A percentile compares a stretch with the other conserved stretches of the same genome.
Evolutionary conservation across 495 filamentous ascomycete species (phyloP).

Genomic region (Lineolata rhizophorae): DNA sequence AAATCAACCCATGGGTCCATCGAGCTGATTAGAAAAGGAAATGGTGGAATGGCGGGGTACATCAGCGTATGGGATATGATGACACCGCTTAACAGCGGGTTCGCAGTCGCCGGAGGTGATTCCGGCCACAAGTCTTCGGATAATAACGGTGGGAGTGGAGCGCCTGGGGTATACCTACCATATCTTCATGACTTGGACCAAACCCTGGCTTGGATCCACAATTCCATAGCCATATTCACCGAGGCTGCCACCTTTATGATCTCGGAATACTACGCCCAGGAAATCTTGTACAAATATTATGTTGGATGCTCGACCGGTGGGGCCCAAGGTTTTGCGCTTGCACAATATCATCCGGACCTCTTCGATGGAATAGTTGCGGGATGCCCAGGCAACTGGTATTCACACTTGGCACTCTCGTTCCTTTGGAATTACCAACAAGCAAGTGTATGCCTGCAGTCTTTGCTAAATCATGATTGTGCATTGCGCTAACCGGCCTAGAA

Average conservation of each 20-base stretch:
- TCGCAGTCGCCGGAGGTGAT: constrained; percentile 18
- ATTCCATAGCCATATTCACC: constrained; percentile 21
- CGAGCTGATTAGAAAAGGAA: constrained; percentile 7
- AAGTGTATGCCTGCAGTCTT: no score
- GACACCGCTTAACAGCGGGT: constrained; percentile 16
- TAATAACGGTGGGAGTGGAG: no score
- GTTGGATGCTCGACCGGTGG: constrained; percentile 24
- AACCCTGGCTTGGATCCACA: constrained; percentile 22
- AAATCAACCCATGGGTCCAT: constrained; percentile 1
- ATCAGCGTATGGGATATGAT: constrained; percentile 16
- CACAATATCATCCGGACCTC: constrained; percentile 20
- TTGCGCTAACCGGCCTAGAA: no score
- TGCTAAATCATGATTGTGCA: no score
- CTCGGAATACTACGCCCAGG: constrained; percentile 14
- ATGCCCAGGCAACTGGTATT: constrained; percentile 23
- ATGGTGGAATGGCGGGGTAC: constrained; percentile 20
- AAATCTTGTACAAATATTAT: constrained; percentile 19
- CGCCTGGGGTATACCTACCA: no score
- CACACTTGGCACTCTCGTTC: constrained; percentile 21
- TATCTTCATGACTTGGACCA: constrained; percentile 17
- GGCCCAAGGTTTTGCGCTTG: constrained; percentile 25
- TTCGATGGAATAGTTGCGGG: constrained; percentile 24
- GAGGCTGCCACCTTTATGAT: constrained; percentile 13
- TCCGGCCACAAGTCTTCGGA: no score
- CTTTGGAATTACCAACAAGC: constrained; percentile 20